phyloP scores from a whole-genome alignment of 371 early-diverging fungal genomes.

The Mucor plumbeus region DNA sequence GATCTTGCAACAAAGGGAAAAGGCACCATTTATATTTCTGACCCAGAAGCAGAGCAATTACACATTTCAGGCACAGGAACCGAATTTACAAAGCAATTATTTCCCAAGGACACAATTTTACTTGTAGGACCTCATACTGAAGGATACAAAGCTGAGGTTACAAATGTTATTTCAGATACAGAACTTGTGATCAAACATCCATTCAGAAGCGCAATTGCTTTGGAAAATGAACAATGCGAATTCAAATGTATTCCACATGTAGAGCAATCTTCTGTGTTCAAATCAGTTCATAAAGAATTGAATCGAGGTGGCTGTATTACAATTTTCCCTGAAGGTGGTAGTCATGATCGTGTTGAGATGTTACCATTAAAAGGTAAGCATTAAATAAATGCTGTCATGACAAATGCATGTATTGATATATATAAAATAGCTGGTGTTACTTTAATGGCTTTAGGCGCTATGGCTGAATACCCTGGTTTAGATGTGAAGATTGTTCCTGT shows the following conservation, averaged over 20 bases:
- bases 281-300: constrained; percentile 77
- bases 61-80: constrained; percentile 72
- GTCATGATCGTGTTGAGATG: constrained; percentile 93
- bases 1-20: constrained; percentile 76
- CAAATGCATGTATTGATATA: too few relatives aligned
- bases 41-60: constrained; percentile 66
- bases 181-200: constrained; percentile 68
- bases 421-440: constrained; percentile 69
- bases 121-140: constrained; percentile 49
- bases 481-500: constrained; percentile 90
- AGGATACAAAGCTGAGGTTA: constrained; percentile 69
- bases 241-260: constrained; percentile 84
- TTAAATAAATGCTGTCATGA: neutral
- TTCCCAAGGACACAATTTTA: constrained; percentile 60
- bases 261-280: constrained; percentile 85
- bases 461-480: constrained; percentile 79
- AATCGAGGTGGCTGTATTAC: constrained; percentile 74
- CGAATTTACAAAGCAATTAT: constrained; percentile 69
- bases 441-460: constrained; percentile 91
- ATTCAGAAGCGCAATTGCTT: constrained; percentile 68
- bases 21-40: constrained; percentile 70
- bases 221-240: constrained; percentile 61
- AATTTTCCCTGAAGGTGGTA: constrained; percentile 66
- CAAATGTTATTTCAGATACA: constrained; percentile 81
- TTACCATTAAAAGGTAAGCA: constrained; percentile 85